phyloP scores from a whole-genome alignment of 1,284 basidiomycete genomes.

The Rhodotorula sp. region DNA sequence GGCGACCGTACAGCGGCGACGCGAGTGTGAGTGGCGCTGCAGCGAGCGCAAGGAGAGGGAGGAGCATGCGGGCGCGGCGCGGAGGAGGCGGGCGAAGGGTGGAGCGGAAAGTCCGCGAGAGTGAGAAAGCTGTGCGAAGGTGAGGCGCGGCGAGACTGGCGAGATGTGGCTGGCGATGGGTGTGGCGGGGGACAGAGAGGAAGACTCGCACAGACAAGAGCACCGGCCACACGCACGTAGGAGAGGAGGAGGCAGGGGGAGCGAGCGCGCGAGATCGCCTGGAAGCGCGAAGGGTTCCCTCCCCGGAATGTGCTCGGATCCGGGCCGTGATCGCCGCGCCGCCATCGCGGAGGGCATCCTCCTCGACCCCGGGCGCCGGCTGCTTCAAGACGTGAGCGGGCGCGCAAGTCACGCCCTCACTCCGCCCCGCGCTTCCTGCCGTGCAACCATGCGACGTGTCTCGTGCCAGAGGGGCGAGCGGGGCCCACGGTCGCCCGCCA shows the following conservation, averaged over 20 bases:
- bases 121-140: neutral
- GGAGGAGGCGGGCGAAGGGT: neutral
- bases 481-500: no score
- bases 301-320: no score
- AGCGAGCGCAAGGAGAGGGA: neutral
- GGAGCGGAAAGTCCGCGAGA: neutral
- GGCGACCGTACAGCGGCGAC: slow-evolving; percentile 2
- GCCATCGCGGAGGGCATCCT: no score
- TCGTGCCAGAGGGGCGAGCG: no score
- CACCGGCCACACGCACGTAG: neutral
- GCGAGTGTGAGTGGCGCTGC: neutral
- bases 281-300: no score
- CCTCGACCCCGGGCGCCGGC: no score
- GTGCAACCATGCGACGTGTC: no score
- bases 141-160: no score
- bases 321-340: no score
- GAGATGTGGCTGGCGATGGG: neutral
- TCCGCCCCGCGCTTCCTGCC: no score
- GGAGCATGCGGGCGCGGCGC: neutral
- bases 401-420: no score
- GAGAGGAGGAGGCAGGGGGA: neutral
- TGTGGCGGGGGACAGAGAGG: neutral
- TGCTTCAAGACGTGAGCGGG: no score
- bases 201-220: neutral
- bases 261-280: neutral